A percentile compares a stretch with the other conserved stretches of the same genome.
These are phyloP conservation scores for Populus hybrid DNA, from an alignment of 441 rosid genomes.

Conservation along the genomic window DNA sequence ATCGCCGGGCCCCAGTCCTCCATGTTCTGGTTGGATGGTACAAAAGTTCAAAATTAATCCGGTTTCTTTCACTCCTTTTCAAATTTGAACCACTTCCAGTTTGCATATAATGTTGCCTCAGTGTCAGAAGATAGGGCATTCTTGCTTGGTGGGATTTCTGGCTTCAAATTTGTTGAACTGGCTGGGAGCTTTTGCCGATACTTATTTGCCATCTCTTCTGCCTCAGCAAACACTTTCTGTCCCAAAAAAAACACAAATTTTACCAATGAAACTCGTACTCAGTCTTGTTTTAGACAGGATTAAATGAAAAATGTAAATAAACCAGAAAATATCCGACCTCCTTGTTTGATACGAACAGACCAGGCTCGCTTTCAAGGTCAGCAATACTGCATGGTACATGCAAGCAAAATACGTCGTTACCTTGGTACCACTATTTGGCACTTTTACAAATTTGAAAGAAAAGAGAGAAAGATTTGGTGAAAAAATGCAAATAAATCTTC, in stretches of 20 bases:
- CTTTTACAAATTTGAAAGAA: not conserved
- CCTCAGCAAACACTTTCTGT: conserved; percentile 76
- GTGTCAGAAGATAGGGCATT: conserved; percentile 36
- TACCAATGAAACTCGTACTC: not conserved
- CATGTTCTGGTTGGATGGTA: no score
- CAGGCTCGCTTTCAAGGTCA: conserved; percentile 86
- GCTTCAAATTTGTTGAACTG: conserved; percentile 14
- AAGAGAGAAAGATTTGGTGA: not conserved
- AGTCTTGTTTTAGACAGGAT: not conserved
- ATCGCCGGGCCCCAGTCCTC: not conserved
- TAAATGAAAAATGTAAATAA: not conserved
- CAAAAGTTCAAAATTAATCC: not conserved
- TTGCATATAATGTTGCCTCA: conserved; percentile 60
- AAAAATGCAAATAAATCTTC: not conserved
- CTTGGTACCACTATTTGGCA: not conserved
- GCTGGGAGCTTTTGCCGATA: conserved; percentile 55
- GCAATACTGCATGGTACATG: conserved; percentile 51
- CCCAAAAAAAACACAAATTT: not conserved
- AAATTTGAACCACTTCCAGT: conserved; percentile 93
- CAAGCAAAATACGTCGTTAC: conserved; percentile 4
- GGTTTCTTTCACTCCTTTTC: conserved; percentile 31
- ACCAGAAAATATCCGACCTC: conserved; percentile 42
- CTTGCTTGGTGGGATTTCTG: conserved; percentile 26
- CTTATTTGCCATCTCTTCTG: conserved; percentile 49
- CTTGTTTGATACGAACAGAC: conserved; percentile 62